These are phyloP conservation scores for Colletotrichum sp. DNA, from an alignment of 2,329 filamentous ascomycete genomes.

Conservation along the genomic window DNA sequence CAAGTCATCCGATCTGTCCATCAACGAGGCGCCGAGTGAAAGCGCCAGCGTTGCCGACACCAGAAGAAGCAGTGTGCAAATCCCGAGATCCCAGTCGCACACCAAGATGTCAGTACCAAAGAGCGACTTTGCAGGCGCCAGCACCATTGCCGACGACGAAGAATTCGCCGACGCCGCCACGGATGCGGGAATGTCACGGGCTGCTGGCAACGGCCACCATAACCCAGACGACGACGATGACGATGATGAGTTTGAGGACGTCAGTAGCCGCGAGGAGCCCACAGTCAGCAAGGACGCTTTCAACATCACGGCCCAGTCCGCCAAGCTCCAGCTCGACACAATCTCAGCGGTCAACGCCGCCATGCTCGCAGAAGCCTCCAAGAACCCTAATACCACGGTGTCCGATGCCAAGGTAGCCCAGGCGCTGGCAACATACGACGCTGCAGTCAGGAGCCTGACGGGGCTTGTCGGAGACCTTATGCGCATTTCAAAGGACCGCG, in stretches of 20 bases:
- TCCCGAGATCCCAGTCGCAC: conserved; percentile 45
- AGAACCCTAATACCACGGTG: conserved; percentile 74
- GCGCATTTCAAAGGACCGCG: conserved; percentile 91
- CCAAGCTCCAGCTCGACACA: conserved; percentile 84
- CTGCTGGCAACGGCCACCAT: conserved; percentile 34
- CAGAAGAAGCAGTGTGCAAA: conserved; percentile 47
- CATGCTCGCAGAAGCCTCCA: conserved; percentile 72
- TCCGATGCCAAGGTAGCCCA: conserved; percentile 78
- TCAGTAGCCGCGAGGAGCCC: conserved; percentile 76
- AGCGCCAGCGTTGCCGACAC: conserved; percentile 55
- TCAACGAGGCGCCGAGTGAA: conserved; percentile 55
- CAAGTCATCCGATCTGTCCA: conserved; percentile 51
- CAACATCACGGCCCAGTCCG: conserved; percentile 95
- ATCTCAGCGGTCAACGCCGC: conserved; percentile 86
- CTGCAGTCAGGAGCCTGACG: conserved; percentile 86
- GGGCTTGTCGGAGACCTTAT: conserved; percentile 84
- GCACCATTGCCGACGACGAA: conserved; percentile 54
- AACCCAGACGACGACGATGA: conserved; percentile 79
- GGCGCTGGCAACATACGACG: conserved; percentile 85
- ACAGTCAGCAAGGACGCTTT: conserved; percentile 89
- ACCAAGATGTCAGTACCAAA: conserved; percentile 33
- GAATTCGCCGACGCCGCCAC: conserved; percentile 56
- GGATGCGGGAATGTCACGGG: conserved; percentile 45
- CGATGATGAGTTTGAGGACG: conserved; percentile 77
- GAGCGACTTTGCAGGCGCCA: conserved; percentile 42